These are phyloP conservation scores for Annulohypoxylon truncatum DNA, from an alignment of 2,329 filamentous ascomycete genomes.

Conservation along the genomic window DNA sequence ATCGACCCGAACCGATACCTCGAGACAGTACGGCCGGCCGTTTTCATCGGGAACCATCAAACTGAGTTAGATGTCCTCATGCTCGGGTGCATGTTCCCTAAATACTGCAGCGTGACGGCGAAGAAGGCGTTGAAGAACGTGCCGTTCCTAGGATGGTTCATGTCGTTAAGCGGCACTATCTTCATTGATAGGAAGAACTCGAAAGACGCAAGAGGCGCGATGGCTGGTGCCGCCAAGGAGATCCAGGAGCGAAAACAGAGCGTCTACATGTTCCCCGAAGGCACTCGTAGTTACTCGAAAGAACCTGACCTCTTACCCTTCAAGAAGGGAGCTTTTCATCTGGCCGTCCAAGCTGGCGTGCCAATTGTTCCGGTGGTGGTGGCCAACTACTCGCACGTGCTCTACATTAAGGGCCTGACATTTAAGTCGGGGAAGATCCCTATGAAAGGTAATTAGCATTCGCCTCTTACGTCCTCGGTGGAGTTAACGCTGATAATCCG, in stretches of 20 bases:
- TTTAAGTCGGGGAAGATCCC: constrained; percentile 79
- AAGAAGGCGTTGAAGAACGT: constrained; percentile 84
- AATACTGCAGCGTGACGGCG: constrained; percentile 91
- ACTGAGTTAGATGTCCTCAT: constrained; percentile 94
- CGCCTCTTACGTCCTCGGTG: not conserved
- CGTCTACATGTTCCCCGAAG: constrained; percentile 91
- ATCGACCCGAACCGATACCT: constrained; percentile 75
- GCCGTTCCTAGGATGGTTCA: constrained; percentile 96
- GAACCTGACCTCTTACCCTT: constrained; percentile 89
- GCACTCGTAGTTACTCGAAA: constrained; percentile 88
- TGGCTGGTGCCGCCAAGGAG: constrained; percentile 82
- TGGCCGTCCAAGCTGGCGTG: constrained; percentile 92
- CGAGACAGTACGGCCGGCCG: constrained; percentile 77
- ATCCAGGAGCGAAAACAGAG: constrained; percentile 79
- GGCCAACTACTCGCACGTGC: constrained; percentile 81
- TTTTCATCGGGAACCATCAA: constrained; percentile 96
- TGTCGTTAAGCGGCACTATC: constrained; percentile 85
- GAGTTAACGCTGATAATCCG: constrained; percentile 15
- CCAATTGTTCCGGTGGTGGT: constrained; percentile 88
- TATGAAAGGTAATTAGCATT: constrained; percentile 72
- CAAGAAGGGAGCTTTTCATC: constrained; percentile 98
- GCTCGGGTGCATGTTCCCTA: constrained; percentile 89
- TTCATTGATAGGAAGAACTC: constrained; percentile 95
- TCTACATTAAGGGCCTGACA: constrained; percentile 71
- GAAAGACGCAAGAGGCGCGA: constrained; percentile 83